These are phyloP conservation scores for Pseudocercospora macadamiae DNA, from an alignment of 2,329 filamentous ascomycete species.

Conservation along the genomic window DNA sequence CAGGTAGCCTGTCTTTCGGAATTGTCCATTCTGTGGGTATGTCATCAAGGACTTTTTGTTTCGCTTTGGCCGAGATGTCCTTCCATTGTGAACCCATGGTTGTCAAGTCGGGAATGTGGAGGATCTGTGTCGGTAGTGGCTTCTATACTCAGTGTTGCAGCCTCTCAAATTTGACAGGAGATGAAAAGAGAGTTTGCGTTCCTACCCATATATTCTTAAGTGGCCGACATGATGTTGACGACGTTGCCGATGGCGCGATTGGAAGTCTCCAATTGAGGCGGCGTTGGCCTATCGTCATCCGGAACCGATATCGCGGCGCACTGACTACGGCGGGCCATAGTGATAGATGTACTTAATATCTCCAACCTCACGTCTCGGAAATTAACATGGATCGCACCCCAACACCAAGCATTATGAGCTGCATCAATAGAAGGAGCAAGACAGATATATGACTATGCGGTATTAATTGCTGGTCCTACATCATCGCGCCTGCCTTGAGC, in stretches of 20 bases:
- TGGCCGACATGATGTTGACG: background rate
- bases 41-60: constrained; percentile 48
- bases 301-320: background rate
- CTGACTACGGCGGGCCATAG: background rate
- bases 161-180: background rate
- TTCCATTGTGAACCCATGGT: constrained; percentile 43
- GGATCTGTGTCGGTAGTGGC: too few relatives aligned
- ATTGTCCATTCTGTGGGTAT: constrained; percentile 64
- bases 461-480: too few relatives aligned
- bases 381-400: too few relatives aligned
- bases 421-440: too few relatives aligned
- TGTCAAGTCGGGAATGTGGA: too few relatives aligned
- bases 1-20: constrained; percentile 56
- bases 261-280: background rate
- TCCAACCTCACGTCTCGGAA: background rate
- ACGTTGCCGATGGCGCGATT: background rate
- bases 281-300: background rate
- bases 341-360: background rate
- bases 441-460: too few relatives aligned
- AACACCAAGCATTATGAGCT: too few relatives aligned
- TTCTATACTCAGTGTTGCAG: constrained; percentile 9
- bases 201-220: background rate
- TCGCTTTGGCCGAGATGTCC: constrained; percentile 47
- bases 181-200: background rate
- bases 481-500: too few relatives aligned